phyloP scores from a whole-genome alignment of 1,284 basidiomycete species.

The Omphalotus olearius region DNA sequence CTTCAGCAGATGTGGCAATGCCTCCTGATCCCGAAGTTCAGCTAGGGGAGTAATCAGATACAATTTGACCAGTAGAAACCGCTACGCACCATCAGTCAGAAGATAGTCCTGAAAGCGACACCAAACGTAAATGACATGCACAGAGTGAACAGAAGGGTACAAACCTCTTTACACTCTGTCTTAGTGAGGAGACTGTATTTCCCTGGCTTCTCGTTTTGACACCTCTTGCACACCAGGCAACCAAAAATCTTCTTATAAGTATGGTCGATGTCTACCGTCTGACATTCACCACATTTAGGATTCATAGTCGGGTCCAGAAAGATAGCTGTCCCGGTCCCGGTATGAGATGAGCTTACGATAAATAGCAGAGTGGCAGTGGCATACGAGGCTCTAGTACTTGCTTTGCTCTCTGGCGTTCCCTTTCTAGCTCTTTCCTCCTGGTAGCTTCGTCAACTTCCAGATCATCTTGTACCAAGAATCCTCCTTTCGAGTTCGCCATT shows the following conservation, averaged over 20 bases:
- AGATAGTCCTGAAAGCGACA: slow-evolving; percentile 69
- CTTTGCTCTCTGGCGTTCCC: slow-evolving; percentile 64
- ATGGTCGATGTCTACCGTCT: slow-evolving; percentile 81
- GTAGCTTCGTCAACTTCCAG: slow-evolving; percentile 68
- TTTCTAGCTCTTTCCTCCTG: slow-evolving; percentile 69
- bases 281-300: slow-evolving; percentile 82
- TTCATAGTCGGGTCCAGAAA: slow-evolving; percentile 65
- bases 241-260: slow-evolving; percentile 79
- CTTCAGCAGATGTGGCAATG: slow-evolving; percentile 91
- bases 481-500: slow-evolving; percentile 93
- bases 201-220: slow-evolving; percentile 86
- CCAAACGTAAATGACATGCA: neutral
- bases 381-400: slow-evolving; percentile 70
- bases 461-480: slow-evolving; percentile 84
- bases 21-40: slow-evolving; percentile 88
- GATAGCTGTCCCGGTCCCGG: slow-evolving; percentile 44
- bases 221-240: slow-evolving; percentile 83
- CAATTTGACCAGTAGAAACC: neutral
- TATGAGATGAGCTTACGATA: neutral
- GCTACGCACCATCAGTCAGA: slow-evolving; percentile 73
- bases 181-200: slow-evolving; percentile 95
- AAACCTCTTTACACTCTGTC: slow-evolving; percentile 95
- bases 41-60: slow-evolving; percentile 39
- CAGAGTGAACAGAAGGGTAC: neutral
- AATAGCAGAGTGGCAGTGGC: slow-evolving; percentile 24